Percentiles rank a stretch among this genome's conserved stretches.
Evolutionary conservation across 257 asterid species (phyloP).

Genomic region (Solanum dulcamara): DNA sequence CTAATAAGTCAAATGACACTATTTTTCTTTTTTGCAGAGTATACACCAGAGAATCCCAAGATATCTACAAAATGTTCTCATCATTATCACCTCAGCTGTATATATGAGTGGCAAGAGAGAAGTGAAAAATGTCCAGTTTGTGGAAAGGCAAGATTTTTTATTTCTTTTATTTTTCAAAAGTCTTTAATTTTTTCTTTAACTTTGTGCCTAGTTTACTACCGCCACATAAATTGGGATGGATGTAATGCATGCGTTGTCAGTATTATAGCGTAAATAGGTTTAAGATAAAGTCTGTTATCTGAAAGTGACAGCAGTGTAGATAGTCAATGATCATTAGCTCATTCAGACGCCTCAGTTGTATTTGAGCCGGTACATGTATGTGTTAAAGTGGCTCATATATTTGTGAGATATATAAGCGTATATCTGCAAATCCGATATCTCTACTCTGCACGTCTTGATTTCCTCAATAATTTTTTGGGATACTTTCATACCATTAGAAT

Average conservation of each 20-base stretch:
- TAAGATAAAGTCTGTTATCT: neutral
- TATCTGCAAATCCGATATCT: neutral
- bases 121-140: slow-evolving; percentile 49
- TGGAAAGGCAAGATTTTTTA: slow-evolving; percentile 27
- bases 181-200: neutral
- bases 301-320: neutral
- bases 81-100: slow-evolving; percentile 62
- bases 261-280: neutral
- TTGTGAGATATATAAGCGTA: neutral
- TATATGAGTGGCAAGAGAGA: slow-evolving; percentile 72
- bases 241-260: neutral
- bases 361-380: neutral
- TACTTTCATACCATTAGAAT: neutral
- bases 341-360: neutral
- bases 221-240: neutral
- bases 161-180: neutral
- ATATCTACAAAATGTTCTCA: slow-evolving; percentile 37
- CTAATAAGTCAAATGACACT: neutral
- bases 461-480: neutral
- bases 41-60: slow-evolving; percentile 46
- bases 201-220: neutral
- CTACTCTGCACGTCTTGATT: neutral
- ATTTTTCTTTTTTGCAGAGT: slow-evolving; percentile 21
- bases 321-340: neutral
- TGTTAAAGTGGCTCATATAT: neutral